Evolutionary conservation across 306 rosid species (phyloP).

Genomic region (Cicer cuneatum): DNA sequence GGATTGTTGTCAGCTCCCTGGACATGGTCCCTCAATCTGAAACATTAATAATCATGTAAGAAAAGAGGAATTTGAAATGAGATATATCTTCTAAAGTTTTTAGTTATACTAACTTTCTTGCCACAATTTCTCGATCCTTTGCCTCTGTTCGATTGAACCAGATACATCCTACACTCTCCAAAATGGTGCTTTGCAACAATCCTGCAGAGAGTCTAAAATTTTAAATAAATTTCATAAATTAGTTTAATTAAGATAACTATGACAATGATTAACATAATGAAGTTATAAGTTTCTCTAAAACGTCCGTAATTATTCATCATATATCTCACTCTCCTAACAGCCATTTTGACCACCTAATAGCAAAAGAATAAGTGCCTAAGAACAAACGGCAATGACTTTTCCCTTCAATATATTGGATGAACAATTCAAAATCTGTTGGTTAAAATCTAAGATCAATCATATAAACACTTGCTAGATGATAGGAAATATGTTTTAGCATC

Average conservation of each 20-base stretch:
- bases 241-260: slow-evolving; percentile 2
- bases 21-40: slow-evolving; percentile 89
- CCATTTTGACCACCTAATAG: slow-evolving; percentile 21
- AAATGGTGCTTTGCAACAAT: slow-evolving; percentile 88
- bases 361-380: neutral
- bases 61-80: slow-evolving; percentile 21
- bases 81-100: slow-evolving; percentile 25
- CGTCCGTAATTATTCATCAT: slow-evolving; percentile 19
- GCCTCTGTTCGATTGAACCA: slow-evolving; percentile 93
- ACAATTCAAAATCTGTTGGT: too few species aligned
- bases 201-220: slow-evolving; percentile 54
- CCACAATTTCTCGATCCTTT: slow-evolving; percentile 91
- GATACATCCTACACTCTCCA: slow-evolving; percentile 96
- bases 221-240: neutral
- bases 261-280: neutral
- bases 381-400: too few species aligned
- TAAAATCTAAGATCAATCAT: too few species aligned
- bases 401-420: too few species aligned
- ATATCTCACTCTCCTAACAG: slow-evolving; percentile 3
- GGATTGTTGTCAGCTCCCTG: slow-evolving; percentile 89
- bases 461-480: too few species aligned
- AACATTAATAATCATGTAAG: slow-evolving; percentile 43
- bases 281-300: slow-evolving; percentile 30
- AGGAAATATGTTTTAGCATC: too few species aligned
- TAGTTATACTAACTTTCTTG: slow-evolving; percentile 75